Evolutionary conservation across 305 asterid genomes (phyloP), one percentile per base, ranked within the genome.

Genomic region (Fraxinus paxiana): DNA sequence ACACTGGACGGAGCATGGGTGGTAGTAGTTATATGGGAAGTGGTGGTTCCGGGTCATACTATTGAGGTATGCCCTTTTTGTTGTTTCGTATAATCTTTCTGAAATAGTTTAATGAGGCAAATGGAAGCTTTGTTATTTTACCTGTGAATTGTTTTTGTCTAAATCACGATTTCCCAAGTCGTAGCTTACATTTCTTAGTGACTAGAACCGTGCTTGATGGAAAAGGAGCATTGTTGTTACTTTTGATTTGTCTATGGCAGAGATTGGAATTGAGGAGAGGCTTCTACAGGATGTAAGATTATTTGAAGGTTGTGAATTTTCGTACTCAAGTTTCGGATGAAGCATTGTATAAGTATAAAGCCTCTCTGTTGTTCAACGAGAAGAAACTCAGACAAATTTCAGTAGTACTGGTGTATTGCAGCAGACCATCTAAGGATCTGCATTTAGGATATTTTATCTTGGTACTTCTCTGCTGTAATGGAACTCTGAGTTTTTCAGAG

Each of bases 11-110:
- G 30, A 88, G 93, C 77, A 51, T 91, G 84, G 91, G 98, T 84
- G 93, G 99, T 73, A 85, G 86, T 75, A 89, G 92, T 86, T 95
- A 95, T 76, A 91, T 92, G 94, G 96, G 98, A 61, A 89, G 96
- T 80, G 85, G 95, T 85, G 88, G 97, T 84, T 95, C 98, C 51
- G 93, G 97, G 80, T 91, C 98, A 18, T 93, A 95, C 83, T 93
- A 95, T 83, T 95, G 83, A 92, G 98, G 97, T 91, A 87, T 70
- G 85, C 80, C 37, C 1, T 65, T 65, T 65, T 15, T 28, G 9
- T 65, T 65, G 73, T 65, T 65, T 26, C 20, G n/a, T 65, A 65
- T 10, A 12, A 28, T 28, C 73, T 65, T 65, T 7, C 35, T 26
- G 35, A 26, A 24, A 10, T 65, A 10, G 73, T 65, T 28, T 73